Conservation (phyloP, 768 basidiomycete species). For the Roridomyces roridus region DNA sequence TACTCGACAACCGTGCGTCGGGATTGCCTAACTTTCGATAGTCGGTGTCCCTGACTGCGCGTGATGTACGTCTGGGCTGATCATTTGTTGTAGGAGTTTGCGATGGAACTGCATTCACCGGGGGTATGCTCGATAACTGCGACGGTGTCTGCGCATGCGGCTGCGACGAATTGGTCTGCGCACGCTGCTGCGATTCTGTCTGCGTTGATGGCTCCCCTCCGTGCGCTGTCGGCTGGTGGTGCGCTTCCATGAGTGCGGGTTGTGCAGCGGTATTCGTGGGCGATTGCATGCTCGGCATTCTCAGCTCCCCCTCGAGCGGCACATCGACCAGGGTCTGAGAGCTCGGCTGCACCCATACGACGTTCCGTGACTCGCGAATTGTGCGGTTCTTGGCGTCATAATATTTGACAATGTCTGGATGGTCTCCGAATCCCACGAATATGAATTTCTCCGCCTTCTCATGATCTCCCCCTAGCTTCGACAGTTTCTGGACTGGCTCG, state of each 20-base stretch:
- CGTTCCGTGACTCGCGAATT: conserved; percentile 13
- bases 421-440: conserved; percentile 21
- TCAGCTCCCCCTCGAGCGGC: conserved; percentile 19
- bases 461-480: conserved; percentile 18
- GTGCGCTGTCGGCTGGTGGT: conserved; percentile 1
- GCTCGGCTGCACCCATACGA: conserved; percentile 13
- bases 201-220: not conserved
- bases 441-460: conserved; percentile 16
- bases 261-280: conserved; percentile 12
- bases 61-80: not conserved
- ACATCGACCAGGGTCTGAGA: conserved; percentile 5
- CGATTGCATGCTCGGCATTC: conserved; percentile 16
- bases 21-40: conserved; percentile 19
- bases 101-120: not conserved
- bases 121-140: not conserved
- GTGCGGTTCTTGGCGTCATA: conserved; percentile 10
- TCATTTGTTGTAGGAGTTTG: not conserved
- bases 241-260: not conserved
- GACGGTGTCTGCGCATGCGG: not conserved
- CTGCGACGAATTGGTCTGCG: conserved; percentile 2
- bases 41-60: not conserved
- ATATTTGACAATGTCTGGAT: conserved; percentile 14
- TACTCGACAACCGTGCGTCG: not conserved
- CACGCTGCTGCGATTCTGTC: conserved; percentile 1
- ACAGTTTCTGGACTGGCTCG: conserved; percentile 12